These are phyloP conservation scores for Cicer judaicum DNA, from an alignment of 306 rosid species.

Conservation along the genomic window DNA sequence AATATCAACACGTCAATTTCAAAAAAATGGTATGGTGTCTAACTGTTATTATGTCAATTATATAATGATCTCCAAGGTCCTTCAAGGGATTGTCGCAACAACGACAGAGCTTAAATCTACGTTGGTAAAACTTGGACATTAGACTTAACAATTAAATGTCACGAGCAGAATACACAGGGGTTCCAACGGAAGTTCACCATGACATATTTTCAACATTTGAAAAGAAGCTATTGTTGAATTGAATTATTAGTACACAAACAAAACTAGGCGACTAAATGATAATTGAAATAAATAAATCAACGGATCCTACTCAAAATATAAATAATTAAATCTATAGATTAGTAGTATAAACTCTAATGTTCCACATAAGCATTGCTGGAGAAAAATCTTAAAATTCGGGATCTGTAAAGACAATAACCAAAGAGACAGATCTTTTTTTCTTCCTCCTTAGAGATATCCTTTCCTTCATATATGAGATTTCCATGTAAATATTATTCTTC, in stretches of 20 bases:
- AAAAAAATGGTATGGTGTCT: no score
- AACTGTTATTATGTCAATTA: no score
- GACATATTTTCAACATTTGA: background rate
- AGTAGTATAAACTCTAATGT: constrained; percentile 24
- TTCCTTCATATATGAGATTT: constrained; percentile 18
- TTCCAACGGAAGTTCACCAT: no score
- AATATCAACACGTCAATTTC: no score
- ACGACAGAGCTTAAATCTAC: no score
- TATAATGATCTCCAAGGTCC: no score
- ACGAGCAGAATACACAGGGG: background rate
- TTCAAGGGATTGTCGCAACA: no score
- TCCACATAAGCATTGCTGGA: constrained; percentile 18
- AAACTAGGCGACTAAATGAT: background rate
- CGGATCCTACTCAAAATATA: constrained; percentile 15
- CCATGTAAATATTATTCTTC: constrained; percentile 18
- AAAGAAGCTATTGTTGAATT: background rate
- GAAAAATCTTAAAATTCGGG: constrained; percentile 27
- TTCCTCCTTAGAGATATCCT: constrained; percentile 29
- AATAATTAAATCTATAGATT: constrained; percentile 25
- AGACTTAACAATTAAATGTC: background rate
- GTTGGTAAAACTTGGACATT: background rate
- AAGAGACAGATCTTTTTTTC: constrained; percentile 22
- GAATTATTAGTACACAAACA: background rate
- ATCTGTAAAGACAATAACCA: background rate
- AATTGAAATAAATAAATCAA: constrained; percentile 9